Base-by-base conservation (phyloP, 2,329 filamentous ascomycete genomes). In the Colletotrichum sp. region DNA sequence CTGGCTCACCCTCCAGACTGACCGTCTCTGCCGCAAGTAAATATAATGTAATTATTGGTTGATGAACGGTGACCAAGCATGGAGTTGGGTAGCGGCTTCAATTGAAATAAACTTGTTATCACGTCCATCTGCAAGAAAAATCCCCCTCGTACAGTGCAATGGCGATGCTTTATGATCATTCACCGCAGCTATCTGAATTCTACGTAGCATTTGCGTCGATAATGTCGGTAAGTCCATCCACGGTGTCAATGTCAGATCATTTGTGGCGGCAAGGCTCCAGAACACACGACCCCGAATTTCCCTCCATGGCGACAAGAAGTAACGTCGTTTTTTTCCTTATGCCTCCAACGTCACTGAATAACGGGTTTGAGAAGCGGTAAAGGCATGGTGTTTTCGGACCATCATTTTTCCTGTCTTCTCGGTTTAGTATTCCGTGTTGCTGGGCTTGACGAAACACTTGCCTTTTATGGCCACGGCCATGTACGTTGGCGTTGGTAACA, bases 1-100 rank as follows among this genome's bases (percentile, higher is more conserved):
- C 34, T 49, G 78, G 78, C 28, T 75, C 62, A 59, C 75, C 64
- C 49, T 79, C 62, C 72, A 71, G 34, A 72, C 63, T 12, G 68
- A 71, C n/a, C 75, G 63, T 26, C 72, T 72, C 8, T 71, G 72
- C 77, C 55, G 59, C 55, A 73, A 73, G 39, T 73, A 72, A 26
- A 64, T 1, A 16, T 36, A 12, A 8, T 18, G 5, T 44, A 6
- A 15, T 36, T 9, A n/a, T 57, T 13, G 6, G 55, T 21, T 63
- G 65, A 57, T 34, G 30, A 18, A 13, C 7, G 13, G 8, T 9
- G 8, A 21, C 5, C 21, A 18, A 57, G 49, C 65, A 57, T 36
- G 65, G 49, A 28, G 30, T 57, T 68, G n/a, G n/a, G 15, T 4
- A 49, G 16, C 30, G 65, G 1, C 9, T 39, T 24, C 59, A 36